Base-by-base conservation (phyloP, 352 stramenopile species). In the Phytophthora sojae region DNA sequence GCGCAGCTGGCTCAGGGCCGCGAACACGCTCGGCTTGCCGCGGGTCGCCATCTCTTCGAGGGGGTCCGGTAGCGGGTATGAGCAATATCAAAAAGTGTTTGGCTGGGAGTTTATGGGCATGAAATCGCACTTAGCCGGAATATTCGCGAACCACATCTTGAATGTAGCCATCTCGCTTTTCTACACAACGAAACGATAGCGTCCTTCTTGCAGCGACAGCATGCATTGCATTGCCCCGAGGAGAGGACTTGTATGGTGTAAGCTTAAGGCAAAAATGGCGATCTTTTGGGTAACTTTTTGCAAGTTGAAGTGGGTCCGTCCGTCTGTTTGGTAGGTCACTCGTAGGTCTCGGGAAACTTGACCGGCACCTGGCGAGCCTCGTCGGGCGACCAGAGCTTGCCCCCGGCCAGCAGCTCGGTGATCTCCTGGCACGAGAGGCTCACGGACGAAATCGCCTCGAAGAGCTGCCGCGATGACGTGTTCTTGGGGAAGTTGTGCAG, bases 311-410 rank as follows among this genome's bases (percentile, higher is more conserved):
- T 45, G 45, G 30, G 11, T 42, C 29, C 26, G 2, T 15, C 42
- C 17, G 49, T 57, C 45, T 62, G 32, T 55, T 44, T 17, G 11
- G 30, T 77, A 57, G 80, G 49, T 96, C 87, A 62, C 35, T 42
- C 35, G 35, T 96, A 96, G 0, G 85, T 80, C 23, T 95, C 86
- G 14, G 89, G 89, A 56, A 80, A 95, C 61, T 92, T 90, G 56
- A 95, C 77, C 65, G 79, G 58, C 59, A 94, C 79, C 26, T 79
- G 39, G 5, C 85, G 85, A 35, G 54, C 60, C n/a, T 83, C 81
- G 53, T 95, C 89, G 6, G 89, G 89, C 0, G 88, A 92, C 89
- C 89, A 96, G 12, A 91, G 84, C 44, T 83, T 79, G 4, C 86
- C 89, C 39, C 88, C 88, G 1, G 78, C 78, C 11, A 96, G 69